These are phyloP conservation scores for Litchi chinensis DNA, from an alignment of 345 rosid genomes.

Conservation along the genomic window DNA sequence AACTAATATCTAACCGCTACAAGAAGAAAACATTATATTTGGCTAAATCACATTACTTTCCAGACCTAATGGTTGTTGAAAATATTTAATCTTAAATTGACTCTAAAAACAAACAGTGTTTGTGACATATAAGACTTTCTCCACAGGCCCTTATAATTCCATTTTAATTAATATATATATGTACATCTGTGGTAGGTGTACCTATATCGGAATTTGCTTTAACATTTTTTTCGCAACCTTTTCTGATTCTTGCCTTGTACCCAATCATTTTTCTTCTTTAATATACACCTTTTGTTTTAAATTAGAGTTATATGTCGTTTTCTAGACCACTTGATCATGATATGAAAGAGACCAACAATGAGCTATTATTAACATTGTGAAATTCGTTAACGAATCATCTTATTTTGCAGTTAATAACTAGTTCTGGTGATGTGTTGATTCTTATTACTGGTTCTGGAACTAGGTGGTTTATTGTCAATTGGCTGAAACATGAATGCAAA, in stretches of 20 bases:
- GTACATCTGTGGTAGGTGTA: background rate
- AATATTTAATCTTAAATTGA: conserved; percentile 3
- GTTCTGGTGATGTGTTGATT: background rate
- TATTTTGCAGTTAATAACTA: background rate
- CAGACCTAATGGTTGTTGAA: background rate
- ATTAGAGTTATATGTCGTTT: background rate
- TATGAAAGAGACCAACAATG: background rate
- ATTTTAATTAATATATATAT: background rate
- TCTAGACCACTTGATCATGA: background rate
- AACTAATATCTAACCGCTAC: conserved; percentile 2
- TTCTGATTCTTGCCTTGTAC: background rate
- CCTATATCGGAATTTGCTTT: background rate
- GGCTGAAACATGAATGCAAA: too few species aligned
- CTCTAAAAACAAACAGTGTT: background rate
- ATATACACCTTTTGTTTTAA: background rate
- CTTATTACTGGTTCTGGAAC: too few species aligned
- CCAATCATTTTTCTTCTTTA: background rate
- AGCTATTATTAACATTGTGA: background rate
- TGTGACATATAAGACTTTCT: background rate
- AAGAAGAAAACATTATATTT: background rate
- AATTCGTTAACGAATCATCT: background rate
- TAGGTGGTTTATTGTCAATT: too few species aligned
- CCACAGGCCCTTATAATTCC: background rate
- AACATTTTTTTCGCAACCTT: background rate
- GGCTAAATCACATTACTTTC: background rate